A percentile compares a stretch with the other conserved stretches of the same genome.
Conservation (phyloP, 495 filamentous ascomycete species). For the Neurospora terricola region DNA sequence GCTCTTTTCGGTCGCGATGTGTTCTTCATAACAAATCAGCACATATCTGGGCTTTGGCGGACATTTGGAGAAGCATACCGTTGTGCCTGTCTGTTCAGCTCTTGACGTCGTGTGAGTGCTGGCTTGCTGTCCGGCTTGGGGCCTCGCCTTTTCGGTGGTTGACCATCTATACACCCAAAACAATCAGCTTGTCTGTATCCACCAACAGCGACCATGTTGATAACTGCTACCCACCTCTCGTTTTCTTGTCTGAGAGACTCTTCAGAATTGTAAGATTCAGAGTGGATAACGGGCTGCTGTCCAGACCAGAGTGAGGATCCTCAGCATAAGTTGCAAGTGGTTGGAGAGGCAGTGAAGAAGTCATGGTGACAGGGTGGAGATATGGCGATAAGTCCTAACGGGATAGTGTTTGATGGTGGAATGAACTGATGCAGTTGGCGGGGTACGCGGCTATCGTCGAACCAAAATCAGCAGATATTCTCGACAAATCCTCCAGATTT, state of each 20-base stretch:
- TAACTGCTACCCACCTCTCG: conserved; percentile 40
- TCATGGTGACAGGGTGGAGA: conserved; percentile 26
- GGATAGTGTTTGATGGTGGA: not conserved
- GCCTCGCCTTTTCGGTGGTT: conserved; percentile 78
- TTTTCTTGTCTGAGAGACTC: conserved; percentile 51
- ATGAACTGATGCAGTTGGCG: conserved; percentile 6
- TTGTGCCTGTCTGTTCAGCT: conserved; percentile 92
- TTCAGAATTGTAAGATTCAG: conserved; percentile 50
- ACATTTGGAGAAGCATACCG: conserved; percentile 44
- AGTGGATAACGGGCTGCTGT: conserved; percentile 43
- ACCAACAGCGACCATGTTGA: conserved; percentile 6
- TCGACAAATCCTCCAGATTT: not conserved
- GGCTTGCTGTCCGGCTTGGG: conserved; percentile 97
- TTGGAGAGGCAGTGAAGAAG: conserved; percentile 31
- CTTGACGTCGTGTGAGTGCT: conserved; percentile 83
- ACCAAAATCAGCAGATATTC: conserved; percentile 20
- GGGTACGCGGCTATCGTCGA: conserved; percentile 27
- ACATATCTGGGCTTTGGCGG: not conserved
- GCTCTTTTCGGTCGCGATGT: conserved; percentile 92
- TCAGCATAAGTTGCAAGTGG: conserved; percentile 20
- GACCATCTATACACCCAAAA: conserved; percentile 50
- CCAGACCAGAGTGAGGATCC: conserved; percentile 18
- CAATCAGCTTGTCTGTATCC: conserved; percentile 2
- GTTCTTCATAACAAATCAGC: conserved; percentile 40
- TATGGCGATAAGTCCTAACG: not conserved